phyloP scores from a whole-genome alignment of 306 rosid genomes.

The Chamaecrista fasciculata region DNA sequence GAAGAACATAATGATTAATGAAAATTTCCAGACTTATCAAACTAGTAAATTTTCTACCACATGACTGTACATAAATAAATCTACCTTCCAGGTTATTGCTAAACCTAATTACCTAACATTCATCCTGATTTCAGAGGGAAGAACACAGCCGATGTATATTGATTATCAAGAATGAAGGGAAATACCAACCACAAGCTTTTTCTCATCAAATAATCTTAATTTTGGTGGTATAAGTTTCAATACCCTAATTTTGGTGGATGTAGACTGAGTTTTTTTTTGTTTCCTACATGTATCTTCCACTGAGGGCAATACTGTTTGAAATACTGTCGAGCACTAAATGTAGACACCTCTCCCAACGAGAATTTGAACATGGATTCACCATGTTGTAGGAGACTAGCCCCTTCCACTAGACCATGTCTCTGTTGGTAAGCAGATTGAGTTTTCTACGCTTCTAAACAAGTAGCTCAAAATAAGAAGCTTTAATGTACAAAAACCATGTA shows the following conservation, averaged over 20 bases:
- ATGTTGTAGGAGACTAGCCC: too few relatives aligned
- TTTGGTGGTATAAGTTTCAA: neutral
- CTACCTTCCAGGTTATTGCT: neutral
- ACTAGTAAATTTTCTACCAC: neutral
- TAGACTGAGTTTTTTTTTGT: too few relatives aligned
- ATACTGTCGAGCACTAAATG: too few relatives aligned
- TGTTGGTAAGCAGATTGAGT: neutral
- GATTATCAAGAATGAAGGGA: neutral
- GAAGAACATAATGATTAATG: neutral
- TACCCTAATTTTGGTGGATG: neutral
- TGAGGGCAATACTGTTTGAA: too few relatives aligned
- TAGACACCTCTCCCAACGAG: too few relatives aligned
- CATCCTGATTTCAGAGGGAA: neutral
- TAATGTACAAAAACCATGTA: neutral
- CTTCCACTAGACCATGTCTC: too few relatives aligned
- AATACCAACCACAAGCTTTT: neutral
- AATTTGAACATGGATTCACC: too few relatives aligned
- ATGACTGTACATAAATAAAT: neutral
- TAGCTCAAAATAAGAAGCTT: neutral
- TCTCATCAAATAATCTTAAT: constrained; percentile 5
- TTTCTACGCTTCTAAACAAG: neutral
- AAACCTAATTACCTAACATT: neutral
- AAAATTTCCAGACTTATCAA: neutral
- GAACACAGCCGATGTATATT: neutral
- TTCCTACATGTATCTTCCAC: too few relatives aligned